Base-by-base conservation (phyloP, 2,329 filamentous ascomycete genomes). In the Knufia fluminis region DNA sequence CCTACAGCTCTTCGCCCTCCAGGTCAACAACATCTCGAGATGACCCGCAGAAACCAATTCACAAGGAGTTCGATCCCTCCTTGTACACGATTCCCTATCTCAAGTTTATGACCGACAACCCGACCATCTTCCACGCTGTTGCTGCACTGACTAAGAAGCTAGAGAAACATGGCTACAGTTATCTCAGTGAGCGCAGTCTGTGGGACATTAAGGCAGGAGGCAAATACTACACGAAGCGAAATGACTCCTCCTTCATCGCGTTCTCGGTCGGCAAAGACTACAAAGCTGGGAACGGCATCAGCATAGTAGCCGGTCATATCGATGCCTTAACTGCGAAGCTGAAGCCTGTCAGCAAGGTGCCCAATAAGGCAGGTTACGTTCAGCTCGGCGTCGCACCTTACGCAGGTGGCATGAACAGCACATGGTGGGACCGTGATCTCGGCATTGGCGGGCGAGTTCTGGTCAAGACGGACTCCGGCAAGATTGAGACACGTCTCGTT, bases 341-440 rank as follows among this genome's bases (percentile, higher is more conserved):
- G 59, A 97, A 97, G 80, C 91, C 92, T 8, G 79, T 96, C 23
- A 88, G 88, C 61, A 86, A 80, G 62, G 82, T 95, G 61, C 80
- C 84, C n/a, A 86, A 75, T 59, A 88, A 85, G 64, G 84, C 86
- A 26, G 91, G 92, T 48, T 98, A 88, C 63, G 67, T 87, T 23
- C 88, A 97, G 71, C 77, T 97, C 4, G 91, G 87, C 20, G 87
- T 97, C 47, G 90, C 92, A 2, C 92, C 86, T 0, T 98, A 97
- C 64, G 91, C 89, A 8, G 91, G 92, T 45, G 89, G 75, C 1
- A 70, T 97, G 54, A 92, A 90, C 64, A 74, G 76, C 54, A 97
- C 92, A 1, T 97, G 92, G 92, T 97, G 90, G 91, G 92, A 97
- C 66, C 80, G 92, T 32, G 92, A 98, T 66, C 76, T 98, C 46